Percentiles rank a stretch among this genome's conserved stretches.
These are phyloP conservation scores for Magnolia kwangsiensis DNA, from an alignment of 164 flowering plant genomes.

Conservation along the genomic window DNA sequence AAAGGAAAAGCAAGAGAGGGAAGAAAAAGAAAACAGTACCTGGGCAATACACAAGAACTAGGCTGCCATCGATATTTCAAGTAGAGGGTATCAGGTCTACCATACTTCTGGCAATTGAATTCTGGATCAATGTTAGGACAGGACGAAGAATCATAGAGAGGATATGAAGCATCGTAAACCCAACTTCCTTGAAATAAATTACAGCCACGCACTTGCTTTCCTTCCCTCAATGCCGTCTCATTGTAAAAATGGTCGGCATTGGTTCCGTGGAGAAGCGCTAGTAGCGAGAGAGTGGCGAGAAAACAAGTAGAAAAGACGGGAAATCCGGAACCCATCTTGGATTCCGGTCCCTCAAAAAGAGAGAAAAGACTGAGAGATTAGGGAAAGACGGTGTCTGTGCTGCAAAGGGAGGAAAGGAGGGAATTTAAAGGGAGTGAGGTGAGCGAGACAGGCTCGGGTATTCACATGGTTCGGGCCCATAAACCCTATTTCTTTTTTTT, in stretches of 20 bases:
- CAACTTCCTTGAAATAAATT: constrained; percentile 64
- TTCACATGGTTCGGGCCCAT: constrained; percentile 1
- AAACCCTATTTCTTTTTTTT: neutral
- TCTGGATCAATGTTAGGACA: constrained; percentile 80
- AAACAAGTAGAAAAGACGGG: neutral
- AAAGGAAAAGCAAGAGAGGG: neutral
- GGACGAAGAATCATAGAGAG: constrained; percentile 50
- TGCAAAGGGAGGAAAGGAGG: neutral
- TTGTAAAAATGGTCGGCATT: constrained; percentile 11
- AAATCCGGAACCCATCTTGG: constrained; percentile 19
- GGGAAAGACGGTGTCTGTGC: neutral
- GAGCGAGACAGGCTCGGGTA: neutral
- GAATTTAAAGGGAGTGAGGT: neutral
- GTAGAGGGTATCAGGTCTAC: constrained; percentile 57
- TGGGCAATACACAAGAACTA: constrained; percentile 52
- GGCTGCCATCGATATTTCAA: constrained; percentile 84
- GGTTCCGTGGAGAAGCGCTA: constrained; percentile 2
- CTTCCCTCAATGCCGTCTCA: neutral
- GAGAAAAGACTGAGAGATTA: neutral
- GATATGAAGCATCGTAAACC: constrained; percentile 62
- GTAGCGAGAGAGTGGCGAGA: constrained; percentile 16
- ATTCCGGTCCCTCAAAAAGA: neutral
- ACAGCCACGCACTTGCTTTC: constrained; percentile 39
- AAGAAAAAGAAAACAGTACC: constrained; percentile 27
- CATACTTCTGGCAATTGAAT: constrained; percentile 65